Evolutionary conservation across 441 rosid species (phyloP).

Genomic region (Populus hybrid): DNA sequence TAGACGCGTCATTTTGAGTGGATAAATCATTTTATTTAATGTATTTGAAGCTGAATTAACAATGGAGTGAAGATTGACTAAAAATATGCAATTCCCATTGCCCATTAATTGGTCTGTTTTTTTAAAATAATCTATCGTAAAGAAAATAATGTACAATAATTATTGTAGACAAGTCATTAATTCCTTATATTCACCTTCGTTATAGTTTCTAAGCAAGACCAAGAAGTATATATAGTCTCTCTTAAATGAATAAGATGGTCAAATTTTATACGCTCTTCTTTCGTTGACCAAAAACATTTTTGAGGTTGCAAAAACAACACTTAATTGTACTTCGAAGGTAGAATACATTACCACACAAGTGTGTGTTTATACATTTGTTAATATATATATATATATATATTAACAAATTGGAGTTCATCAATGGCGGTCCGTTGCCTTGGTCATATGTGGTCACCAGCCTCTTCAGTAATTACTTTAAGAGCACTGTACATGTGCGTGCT

Average conservation of each 20-base stretch:
- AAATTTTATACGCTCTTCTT: neutral
- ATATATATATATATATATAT: too few species aligned
- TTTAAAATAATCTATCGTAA: too few species aligned
- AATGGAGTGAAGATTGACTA: too few species aligned
- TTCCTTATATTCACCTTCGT: neutral
- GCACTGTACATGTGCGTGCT: neutral
- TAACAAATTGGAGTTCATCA: neutral
- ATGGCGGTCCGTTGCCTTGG: neutral
- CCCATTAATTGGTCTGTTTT: too few species aligned
- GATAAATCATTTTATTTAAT: too few species aligned
- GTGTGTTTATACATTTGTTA: too few species aligned
- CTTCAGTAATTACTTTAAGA: neutral
- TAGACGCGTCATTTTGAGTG: too few species aligned
- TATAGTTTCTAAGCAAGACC: neutral
- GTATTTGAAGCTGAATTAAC: too few species aligned
- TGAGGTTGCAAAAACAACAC: neutral
- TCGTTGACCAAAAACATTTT: neutral
- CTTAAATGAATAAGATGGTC: neutral
- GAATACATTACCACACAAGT: neutral
- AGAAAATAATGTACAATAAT: too few species aligned
- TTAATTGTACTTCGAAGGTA: neutral
- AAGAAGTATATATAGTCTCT: neutral
- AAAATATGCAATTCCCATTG: too few species aligned
- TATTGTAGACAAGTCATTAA: neutral
- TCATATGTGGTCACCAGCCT: neutral